These are phyloP conservation scores for Fusarium mexicanum DNA, from an alignment of 2,329 filamentous ascomycete genomes.

Conservation along the genomic window DNA sequence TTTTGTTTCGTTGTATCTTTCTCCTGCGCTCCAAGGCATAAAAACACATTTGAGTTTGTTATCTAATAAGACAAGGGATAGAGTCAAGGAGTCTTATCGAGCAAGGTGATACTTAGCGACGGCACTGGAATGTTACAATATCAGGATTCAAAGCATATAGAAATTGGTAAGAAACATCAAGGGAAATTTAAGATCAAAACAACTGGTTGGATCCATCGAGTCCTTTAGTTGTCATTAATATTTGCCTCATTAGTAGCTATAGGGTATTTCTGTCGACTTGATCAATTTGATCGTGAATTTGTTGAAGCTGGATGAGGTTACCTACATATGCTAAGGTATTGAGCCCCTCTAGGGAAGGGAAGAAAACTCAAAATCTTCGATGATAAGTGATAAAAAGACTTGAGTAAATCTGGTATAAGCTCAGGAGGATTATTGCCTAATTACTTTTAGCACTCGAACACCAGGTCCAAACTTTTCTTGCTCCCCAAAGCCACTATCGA, in stretches of 20 bases:
- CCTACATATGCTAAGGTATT: neutral
- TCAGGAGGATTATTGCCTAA: neutral
- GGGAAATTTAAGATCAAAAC: neutral
- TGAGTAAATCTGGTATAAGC: neutral
- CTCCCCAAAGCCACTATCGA: neutral
- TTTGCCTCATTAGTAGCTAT: neutral
- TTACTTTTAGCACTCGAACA: neutral
- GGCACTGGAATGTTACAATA: conserved; percentile 1
- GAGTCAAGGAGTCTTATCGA: neutral
- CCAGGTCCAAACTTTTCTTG: neutral
- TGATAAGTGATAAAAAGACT: neutral
- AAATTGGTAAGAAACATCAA: conserved; percentile 14
- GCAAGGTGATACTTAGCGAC: neutral
- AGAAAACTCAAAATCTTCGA: neutral
- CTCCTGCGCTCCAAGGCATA: neutral
- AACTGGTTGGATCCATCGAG: neutral
- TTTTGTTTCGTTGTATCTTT: neutral
- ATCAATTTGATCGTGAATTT: neutral
- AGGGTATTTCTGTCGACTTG: neutral
- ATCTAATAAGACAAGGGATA: neutral
- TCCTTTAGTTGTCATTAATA: neutral
- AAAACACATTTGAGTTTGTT: neutral
- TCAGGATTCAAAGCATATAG: neutral
- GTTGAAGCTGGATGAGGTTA: neutral
- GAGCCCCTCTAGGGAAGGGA: neutral